Conservation (phyloP, 352 stramenopile genomes). For the Pythium periplocum region DNA sequence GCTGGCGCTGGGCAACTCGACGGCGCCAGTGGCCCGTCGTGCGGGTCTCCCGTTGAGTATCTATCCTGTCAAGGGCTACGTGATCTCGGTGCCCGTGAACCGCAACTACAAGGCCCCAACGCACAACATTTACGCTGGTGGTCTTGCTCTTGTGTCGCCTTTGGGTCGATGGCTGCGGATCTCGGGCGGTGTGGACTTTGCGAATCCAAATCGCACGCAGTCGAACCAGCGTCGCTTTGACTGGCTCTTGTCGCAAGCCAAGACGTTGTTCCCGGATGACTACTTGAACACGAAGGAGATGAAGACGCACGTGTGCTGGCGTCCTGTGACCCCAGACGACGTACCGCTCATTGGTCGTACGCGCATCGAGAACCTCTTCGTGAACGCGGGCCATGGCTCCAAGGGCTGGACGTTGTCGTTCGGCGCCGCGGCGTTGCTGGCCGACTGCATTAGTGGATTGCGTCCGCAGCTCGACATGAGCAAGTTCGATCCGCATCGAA, state of each 20-base stretch:
- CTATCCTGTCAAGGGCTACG: slow-evolving; percentile 83
- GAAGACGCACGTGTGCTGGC: slow-evolving; percentile 78
- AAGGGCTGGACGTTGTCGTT: slow-evolving; percentile 86
- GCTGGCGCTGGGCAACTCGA: slow-evolving; percentile 76
- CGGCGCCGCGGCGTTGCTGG: slow-evolving; percentile 64
- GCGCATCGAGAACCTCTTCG: slow-evolving; percentile 75
- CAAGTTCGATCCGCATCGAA: slow-evolving; percentile 78
- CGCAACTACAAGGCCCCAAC: slow-evolving; percentile 52
- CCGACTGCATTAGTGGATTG: slow-evolving; percentile 74
- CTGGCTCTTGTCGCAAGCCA: slow-evolving; percentile 71
- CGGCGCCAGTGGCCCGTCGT: slow-evolving; percentile 51
- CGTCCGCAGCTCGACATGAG: slow-evolving; percentile 75
- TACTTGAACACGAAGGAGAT: slow-evolving; percentile 78
- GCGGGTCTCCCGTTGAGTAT: slow-evolving; percentile 75
- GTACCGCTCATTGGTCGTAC: slow-evolving; percentile 79
- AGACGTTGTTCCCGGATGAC: slow-evolving; percentile 72
- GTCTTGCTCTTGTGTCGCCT: slow-evolving; percentile 68
- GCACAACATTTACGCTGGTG: slow-evolving; percentile 82
- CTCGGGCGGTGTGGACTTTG: slow-evolving; percentile 78
- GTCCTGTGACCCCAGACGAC: slow-evolving; percentile 77
- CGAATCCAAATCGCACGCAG: slow-evolving; percentile 54
- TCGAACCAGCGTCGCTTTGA: slow-evolving; percentile 66
- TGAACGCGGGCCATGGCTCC: slow-evolving; percentile 81
- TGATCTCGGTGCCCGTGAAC: slow-evolving; percentile 76
- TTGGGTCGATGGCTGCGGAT: slow-evolving; percentile 69